phyloP scores from a whole-genome alignment of 345 rosid genomes.

The Eucalyptus cladocalyx region DNA sequence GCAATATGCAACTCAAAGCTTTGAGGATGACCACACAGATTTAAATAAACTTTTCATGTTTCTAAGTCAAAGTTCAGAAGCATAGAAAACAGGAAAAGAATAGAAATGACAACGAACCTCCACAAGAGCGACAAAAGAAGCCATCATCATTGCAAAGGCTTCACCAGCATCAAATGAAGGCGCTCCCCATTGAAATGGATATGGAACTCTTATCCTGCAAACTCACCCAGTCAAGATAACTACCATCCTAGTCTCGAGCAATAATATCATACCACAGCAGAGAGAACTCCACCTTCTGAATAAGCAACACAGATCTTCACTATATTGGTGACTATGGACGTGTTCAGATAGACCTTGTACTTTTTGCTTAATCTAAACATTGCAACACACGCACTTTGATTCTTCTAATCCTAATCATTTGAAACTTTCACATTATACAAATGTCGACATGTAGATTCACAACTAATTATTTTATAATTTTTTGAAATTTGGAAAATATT shows the following conservation, averaged over 20 bases:
- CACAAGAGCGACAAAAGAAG: conserved; percentile 94
- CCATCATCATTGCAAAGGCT: conserved; percentile 99
- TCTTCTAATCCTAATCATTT: background rate
- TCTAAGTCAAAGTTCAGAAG: background rate
- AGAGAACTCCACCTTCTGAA: background rate
- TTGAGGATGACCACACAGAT: background rate
- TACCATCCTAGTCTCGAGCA: background rate
- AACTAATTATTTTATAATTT: background rate
- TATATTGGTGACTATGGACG: background rate
- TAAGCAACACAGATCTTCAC: background rate
- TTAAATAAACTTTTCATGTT: background rate
- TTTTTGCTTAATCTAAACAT: background rate
- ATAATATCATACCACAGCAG: background rate
- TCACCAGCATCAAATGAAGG: conserved; percentile 99
- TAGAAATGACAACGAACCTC: conserved; percentile 47
- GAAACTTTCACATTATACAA: background rate
- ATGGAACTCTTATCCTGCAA: conserved; percentile 94
- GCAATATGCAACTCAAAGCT: background rate
- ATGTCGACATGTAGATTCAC: background rate
- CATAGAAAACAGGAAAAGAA: background rate
- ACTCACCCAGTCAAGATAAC: background rate
- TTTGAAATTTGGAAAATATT: background rate
- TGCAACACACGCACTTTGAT: background rate
- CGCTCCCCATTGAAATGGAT: conserved; percentile 99
- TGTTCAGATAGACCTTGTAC: background rate